A percentile compares a stretch with the other conserved stretches of the same genome.
Evolutionary conservation across 352 stramenopile species (phyloP).

Genomic region (Pilasporangium apinafurcum): DNA sequence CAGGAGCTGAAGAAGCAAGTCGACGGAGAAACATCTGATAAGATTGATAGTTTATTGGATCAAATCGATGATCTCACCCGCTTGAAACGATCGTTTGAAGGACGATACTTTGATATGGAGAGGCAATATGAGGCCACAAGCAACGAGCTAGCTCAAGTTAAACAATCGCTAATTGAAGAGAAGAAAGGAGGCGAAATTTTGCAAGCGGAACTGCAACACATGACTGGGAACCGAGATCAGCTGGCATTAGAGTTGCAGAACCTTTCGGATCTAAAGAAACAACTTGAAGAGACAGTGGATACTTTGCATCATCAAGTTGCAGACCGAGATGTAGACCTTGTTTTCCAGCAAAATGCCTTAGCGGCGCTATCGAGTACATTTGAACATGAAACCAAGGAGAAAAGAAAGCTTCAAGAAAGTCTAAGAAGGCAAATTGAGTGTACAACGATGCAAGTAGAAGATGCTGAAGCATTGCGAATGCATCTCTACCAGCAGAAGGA

Average conservation of each 20-base stretch:
- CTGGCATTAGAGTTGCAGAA: not conserved
- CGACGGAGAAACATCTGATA: conserved; percentile 39
- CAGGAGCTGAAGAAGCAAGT: conserved; percentile 35
- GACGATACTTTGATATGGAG: conserved; percentile 53
- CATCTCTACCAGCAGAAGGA: conserved; percentile 6
- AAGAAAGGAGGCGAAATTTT: not conserved
- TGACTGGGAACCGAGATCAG: not conserved
- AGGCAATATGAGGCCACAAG: conserved; percentile 8
- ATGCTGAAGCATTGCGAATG: conserved; percentile 4
- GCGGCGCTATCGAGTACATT: too few species aligned
- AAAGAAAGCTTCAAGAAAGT: not conserved
- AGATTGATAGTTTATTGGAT: conserved; percentile 50
- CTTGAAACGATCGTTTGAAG: conserved; percentile 69
- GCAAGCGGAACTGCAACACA: not conserved
- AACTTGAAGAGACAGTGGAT: not conserved
- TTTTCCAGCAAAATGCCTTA: conserved; percentile 1
- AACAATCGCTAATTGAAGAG: not conserved
- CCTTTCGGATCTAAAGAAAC: not conserved
- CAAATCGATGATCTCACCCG: conserved; percentile 45
- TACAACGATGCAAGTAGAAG: conserved; percentile 10
- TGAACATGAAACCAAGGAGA: not conserved
- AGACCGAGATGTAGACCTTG: not conserved
- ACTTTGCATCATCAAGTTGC: not conserved
- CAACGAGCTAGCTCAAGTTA: conserved; percentile 4
- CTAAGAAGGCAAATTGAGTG: conserved; percentile 7